Conservation (phyloP, 2,329 filamentous ascomycete species). For the Dactylonectria macrodidyma region DNA sequence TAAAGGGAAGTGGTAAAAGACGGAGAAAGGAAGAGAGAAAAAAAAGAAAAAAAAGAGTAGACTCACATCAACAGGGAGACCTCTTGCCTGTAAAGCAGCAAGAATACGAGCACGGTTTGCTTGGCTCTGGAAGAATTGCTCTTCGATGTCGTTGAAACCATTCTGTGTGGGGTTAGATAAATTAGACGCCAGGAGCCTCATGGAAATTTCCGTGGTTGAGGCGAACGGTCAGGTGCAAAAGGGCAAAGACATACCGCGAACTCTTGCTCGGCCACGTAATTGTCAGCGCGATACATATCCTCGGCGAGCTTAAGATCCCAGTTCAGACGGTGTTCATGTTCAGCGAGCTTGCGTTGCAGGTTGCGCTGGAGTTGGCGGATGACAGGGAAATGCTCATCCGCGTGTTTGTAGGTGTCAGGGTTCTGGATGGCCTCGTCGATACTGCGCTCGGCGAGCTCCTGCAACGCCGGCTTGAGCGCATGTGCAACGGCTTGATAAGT, state of each 20-base stretch:
- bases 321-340: conserved; percentile 52
- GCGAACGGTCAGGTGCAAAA: conserved; percentile 38
- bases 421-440: conserved; percentile 71
- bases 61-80: conserved; percentile 66
- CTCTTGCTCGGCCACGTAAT: conserved; percentile 53
- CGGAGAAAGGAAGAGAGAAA: too few species aligned
- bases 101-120: conserved; percentile 63
- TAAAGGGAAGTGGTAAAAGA: neutral
- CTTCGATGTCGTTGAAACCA: conserved; percentile 55
- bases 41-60: conserved; percentile 6
- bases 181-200: conserved; percentile 40
- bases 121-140: conserved; percentile 62
- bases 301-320: conserved; percentile 57
- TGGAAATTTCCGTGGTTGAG: conserved; percentile 39
- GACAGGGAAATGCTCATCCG: conserved; percentile 67
- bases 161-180: conserved; percentile 51
- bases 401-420: conserved; percentile 66
- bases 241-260: conserved; percentile 55
- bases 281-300: conserved; percentile 53
- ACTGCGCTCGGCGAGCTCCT: conserved; percentile 74
- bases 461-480: conserved; percentile 74
- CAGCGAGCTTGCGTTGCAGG: conserved; percentile 50
- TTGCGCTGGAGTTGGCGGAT: conserved; percentile 62
- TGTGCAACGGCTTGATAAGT: conserved; percentile 75
- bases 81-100: conserved; percentile 58